Percentiles rank a stretch among this genome's conserved stretches.
phyloP scores from a whole-genome alignment of 2,329 filamentous ascomycete genomes.

The Claviceps paspali region DNA sequence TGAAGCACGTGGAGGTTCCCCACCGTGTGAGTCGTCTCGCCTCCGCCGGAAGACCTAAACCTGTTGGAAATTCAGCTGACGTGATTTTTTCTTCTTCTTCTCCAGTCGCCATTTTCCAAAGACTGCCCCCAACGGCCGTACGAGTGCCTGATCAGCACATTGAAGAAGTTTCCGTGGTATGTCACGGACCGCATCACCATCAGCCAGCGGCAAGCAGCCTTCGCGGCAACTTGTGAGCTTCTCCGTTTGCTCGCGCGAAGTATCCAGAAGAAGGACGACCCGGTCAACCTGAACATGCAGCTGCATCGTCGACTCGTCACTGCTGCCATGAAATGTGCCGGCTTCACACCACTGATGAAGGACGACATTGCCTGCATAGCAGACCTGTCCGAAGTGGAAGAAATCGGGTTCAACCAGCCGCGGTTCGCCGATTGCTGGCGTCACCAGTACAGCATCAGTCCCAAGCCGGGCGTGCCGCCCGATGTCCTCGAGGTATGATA shows the following conservation, averaged over 20 bases:
- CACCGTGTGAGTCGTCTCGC: constrained; percentile 34
- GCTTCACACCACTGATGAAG: constrained; percentile 47
- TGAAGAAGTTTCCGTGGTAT: constrained; percentile 50
- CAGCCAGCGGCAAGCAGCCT: constrained; percentile 37
- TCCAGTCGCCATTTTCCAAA: constrained; percentile 41
- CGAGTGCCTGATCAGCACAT: constrained; percentile 48
- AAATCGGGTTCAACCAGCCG: constrained; percentile 30
- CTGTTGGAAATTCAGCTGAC: not conserved
- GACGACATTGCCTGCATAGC: constrained; percentile 37
- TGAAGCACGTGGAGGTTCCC: constrained; percentile 47
- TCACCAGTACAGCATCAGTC: constrained; percentile 35
- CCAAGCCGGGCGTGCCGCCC: constrained; percentile 30
- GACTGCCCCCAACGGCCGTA: constrained; percentile 49
- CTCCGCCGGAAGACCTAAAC: too few species aligned
- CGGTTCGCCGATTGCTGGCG: constrained; percentile 32
- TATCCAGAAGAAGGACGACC: constrained; percentile 23
- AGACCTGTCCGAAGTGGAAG: constrained; percentile 19
- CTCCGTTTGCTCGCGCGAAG: constrained; percentile 28
- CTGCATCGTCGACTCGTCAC: constrained; percentile 37
- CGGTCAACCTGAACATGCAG: constrained; percentile 32
- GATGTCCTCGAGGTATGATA: constrained; percentile 44
- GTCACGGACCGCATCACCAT: constrained; percentile 41
- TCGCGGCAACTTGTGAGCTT: constrained; percentile 33
- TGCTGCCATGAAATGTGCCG: constrained; percentile 40
- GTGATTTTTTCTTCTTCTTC: constrained; percentile 5